These are phyloP conservation scores for Cyberlindnera amylophila DNA, from an alignment of 805 yeast genomes.

Conservation along the genomic window DNA sequence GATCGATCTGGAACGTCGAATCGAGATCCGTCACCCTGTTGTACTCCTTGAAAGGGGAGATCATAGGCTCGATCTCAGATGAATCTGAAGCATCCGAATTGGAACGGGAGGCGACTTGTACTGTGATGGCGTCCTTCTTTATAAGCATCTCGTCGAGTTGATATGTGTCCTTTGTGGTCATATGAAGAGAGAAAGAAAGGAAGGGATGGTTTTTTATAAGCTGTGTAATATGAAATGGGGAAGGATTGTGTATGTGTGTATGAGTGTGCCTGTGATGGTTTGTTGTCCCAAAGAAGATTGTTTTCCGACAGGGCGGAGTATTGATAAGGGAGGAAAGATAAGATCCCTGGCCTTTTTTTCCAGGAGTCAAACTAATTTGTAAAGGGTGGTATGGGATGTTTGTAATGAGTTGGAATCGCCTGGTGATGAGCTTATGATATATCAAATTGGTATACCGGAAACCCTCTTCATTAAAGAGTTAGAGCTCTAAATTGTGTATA, in stretches of 20 bases:
- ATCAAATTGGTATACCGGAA: too few relatives aligned
- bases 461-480: too few relatives aligned
- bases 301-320: not conserved
- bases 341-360: too few relatives aligned
- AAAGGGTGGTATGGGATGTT: too few relatives aligned
- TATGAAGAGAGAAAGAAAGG: not conserved
- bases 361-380: too few relatives aligned
- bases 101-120: constrained; percentile 16
- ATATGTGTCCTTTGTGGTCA: not conserved
- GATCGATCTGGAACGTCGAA: constrained; percentile 12
- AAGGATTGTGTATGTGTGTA: not conserved
- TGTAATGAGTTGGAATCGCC: too few relatives aligned
- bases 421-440: too few relatives aligned
- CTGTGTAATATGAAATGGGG: too few relatives aligned
- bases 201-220: too few relatives aligned
- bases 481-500: too few relatives aligned
- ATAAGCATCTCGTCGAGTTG: constrained; percentile 1
- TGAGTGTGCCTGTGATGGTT: not conserved
- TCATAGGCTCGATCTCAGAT: constrained; percentile 9
- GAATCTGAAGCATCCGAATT: constrained; percentile 21
- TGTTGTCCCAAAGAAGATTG: not conserved
- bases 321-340: not conserved
- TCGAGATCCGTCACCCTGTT: too few relatives aligned
- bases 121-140: constrained; percentile 11
- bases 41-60: constrained; percentile 11